Percentiles rank a stretch among this genome's conserved stretches.
phyloP scores from a whole-genome alignment of 805 yeast genomes.

The Saccharomycopsis sp. region DNA sequence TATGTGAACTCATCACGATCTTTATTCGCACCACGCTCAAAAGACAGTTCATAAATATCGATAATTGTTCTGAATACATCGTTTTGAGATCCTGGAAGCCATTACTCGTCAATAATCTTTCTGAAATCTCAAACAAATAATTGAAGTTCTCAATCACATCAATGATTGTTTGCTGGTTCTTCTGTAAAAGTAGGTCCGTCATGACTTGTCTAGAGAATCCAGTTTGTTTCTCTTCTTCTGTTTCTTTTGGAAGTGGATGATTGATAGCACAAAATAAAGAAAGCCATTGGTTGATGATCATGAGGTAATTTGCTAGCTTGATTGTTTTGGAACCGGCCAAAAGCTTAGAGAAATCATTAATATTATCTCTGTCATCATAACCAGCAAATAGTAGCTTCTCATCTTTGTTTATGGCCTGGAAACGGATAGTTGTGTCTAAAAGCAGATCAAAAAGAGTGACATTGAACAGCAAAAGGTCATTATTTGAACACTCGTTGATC shows the following conservation, averaged over 20 bases:
- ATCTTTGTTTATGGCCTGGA: not conserved
- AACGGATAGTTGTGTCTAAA: not conserved
- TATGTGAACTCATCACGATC: not conserved
- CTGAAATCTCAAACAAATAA: not conserved
- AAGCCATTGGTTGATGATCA: conserved; percentile 1
- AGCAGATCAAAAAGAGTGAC: not conserved
- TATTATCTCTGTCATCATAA: not conserved
- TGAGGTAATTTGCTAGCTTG: not conserved
- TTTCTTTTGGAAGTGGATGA: not conserved
- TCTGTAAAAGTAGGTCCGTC: not conserved
- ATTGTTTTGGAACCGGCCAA: not conserved
- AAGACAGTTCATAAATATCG: not conserved
- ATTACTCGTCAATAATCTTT: too few relatives aligned
- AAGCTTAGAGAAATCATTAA: not conserved
- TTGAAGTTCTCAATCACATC: not conserved
- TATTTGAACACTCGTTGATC: not conserved
- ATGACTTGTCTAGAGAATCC: not conserved
- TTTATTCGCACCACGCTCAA: not conserved
- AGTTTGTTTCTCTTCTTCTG: not conserved
- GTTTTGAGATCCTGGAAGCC: not conserved
- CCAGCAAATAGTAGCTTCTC: not conserved
- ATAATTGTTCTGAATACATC: not conserved
- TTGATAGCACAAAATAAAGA: not conserved
- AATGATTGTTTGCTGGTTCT: not conserved
- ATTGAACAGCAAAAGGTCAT: not conserved